Evolutionary conservation across 2,329 filamentous ascomycete genomes (phyloP).

Genomic region (Calonectria henricotiae): DNA sequence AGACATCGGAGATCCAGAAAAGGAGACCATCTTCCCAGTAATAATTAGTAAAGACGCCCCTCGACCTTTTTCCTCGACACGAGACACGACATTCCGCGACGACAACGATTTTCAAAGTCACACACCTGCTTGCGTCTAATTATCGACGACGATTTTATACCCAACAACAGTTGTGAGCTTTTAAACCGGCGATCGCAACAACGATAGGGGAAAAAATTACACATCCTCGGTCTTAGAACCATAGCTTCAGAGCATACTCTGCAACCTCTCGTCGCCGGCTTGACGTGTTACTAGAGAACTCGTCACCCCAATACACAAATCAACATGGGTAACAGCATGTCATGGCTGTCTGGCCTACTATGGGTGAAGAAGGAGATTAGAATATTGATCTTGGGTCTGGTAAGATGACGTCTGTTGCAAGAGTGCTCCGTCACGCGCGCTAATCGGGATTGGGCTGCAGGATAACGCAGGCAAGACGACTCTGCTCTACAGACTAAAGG

Average conservation of each 20-base stretch:
- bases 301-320: constrained; percentile 38
- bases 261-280: constrained; percentile 20
- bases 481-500: constrained; percentile 95
- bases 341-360: constrained; percentile 80
- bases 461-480: constrained; percentile 99
- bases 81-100: constrained; percentile 38
- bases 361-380: constrained; percentile 98
- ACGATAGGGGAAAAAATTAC: constrained; percentile 22
- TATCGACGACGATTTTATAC: background rate
- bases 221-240: constrained; percentile 19
- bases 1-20: constrained; percentile 53
- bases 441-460: constrained; percentile 63
- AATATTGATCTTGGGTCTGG: constrained; percentile 94
- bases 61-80: constrained; percentile 43
- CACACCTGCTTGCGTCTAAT: background rate
- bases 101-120: constrained; percentile 38
- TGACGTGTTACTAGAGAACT: constrained; percentile 36
- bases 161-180: background rate
- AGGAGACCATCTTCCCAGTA: constrained; percentile 53
- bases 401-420: constrained; percentile 63
- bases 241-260: constrained; percentile 25
- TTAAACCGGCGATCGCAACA: constrained; percentile 30
- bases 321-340: constrained; percentile 77
- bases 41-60: constrained; percentile 43
- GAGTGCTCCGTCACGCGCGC: constrained; percentile 41